Evolutionary conservation across 2,329 filamentous ascomycete species (phyloP).

Genomic region (Penicillium sp.): DNA sequence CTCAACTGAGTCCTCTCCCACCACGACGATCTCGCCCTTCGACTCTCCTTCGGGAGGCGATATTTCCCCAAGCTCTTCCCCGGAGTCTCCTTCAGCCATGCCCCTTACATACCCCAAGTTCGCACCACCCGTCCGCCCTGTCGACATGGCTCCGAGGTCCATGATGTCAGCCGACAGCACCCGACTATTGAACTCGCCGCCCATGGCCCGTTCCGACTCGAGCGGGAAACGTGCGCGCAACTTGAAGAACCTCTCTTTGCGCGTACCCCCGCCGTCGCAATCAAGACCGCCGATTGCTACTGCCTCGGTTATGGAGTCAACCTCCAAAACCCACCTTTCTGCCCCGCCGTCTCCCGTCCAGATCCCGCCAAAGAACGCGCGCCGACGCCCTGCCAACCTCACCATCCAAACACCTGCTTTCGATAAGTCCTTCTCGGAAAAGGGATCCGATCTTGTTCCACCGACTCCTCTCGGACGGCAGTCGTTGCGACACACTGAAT

Average conservation of each 20-base stretch:
- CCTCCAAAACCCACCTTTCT: slow-evolving; percentile 46
- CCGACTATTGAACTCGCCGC: slow-evolving; percentile 26
- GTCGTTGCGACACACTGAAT: slow-evolving; percentile 65
- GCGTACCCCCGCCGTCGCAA: slow-evolving; percentile 56
- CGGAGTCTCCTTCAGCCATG: slow-evolving; percentile 81
- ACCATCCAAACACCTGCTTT: slow-evolving; percentile 62
- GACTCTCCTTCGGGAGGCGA: slow-evolving; percentile 91
- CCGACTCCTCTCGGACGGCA: slow-evolving; percentile 60
- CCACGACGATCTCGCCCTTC: slow-evolving; percentile 88
- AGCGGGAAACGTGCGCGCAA: slow-evolving; percentile 56
- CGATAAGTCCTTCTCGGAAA: slow-evolving; percentile 54
- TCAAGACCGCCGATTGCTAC: slow-evolving; percentile 54
- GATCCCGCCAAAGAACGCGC: slow-evolving; percentile 58
- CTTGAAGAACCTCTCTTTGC: slow-evolving; percentile 67
- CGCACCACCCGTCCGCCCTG: slow-evolving; percentile 33
- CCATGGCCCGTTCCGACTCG: slow-evolving; percentile 46
- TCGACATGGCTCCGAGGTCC: slow-evolving; percentile 30
- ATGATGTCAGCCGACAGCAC: slow-evolving; percentile 34
- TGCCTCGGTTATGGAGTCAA: slow-evolving; percentile 51
- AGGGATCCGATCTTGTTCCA: slow-evolving; percentile 57
- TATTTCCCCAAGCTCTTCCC: slow-evolving; percentile 87
- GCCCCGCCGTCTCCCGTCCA: slow-evolving; percentile 62
- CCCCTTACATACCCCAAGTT: slow-evolving; percentile 56
- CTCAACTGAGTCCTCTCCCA: slow-evolving; percentile 92
- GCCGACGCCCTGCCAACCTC: slow-evolving; percentile 62